phyloP scores from a whole-genome alignment of 768 basidiomycete species.

The Leucogyrophana mollusca region DNA sequence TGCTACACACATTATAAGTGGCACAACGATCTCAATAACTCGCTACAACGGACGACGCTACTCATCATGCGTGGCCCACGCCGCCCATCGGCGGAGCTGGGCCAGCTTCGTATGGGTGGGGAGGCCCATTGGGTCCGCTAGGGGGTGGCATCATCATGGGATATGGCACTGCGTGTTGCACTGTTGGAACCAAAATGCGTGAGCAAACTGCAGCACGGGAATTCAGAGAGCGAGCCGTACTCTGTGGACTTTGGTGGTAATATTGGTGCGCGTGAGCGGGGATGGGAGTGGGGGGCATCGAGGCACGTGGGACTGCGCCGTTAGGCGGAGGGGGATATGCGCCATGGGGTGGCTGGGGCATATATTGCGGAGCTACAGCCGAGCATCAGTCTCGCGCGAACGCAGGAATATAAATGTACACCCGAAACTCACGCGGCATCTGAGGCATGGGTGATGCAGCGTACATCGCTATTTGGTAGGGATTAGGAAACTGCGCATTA shows the following conservation, averaged over 20 bases:
- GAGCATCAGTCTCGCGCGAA: background rate
- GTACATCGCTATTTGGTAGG: conserved; percentile 64
- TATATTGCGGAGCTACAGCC: conserved; percentile 65
- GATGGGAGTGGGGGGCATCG: conserved; percentile 91
- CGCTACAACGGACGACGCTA: no score
- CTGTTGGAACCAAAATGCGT: conserved; percentile 45
- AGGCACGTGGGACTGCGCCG: conserved; percentile 75
- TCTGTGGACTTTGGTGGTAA: conserved; percentile 87
- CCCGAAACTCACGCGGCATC: conserved; percentile 72
- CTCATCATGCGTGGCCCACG: conserved; percentile 53
- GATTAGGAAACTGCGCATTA: conserved; percentile 5
- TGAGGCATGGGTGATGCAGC: conserved; percentile 78
- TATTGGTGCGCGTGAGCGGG: conserved; percentile 85
- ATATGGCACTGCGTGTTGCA: conserved; percentile 84
- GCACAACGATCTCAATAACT: background rate
- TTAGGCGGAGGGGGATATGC: conserved; percentile 78
- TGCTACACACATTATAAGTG: background rate
- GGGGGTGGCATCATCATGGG: conserved; percentile 92
- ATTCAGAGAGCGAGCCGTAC: conserved; percentile 42
- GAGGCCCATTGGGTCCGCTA: conserved; percentile 61
- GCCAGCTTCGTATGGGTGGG: conserved; percentile 70
- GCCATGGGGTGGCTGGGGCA: conserved; percentile 74
- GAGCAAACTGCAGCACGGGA: conserved; percentile 25
- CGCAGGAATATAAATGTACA: background rate
- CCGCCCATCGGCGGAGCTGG: conserved; percentile 77